Evolutionary conservation across 495 filamentous ascomycete genomes (phyloP).

Genomic region (Tuber indicum): DNA sequence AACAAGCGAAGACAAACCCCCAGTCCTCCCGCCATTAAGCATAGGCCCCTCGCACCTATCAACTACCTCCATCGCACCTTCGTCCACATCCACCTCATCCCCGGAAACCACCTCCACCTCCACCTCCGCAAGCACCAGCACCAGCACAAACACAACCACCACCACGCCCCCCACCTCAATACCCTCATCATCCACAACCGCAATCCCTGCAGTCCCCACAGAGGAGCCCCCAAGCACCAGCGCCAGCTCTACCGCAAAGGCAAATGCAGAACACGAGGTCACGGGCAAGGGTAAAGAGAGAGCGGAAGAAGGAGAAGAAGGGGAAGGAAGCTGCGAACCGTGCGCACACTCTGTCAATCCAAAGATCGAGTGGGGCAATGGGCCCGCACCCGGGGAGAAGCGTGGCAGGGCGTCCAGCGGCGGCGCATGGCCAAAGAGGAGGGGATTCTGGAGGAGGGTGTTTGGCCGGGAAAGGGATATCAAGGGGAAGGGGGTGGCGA

Average conservation of each 20-base stretch:
- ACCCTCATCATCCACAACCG: not conserved
- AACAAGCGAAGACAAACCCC: too few relatives aligned
- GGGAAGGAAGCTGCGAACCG: not conserved
- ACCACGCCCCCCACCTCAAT: not conserved
- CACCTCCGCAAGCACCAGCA: not conserved
- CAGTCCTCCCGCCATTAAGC: not conserved
- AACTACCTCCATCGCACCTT: not conserved
- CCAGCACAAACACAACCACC: not conserved
- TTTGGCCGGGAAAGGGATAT: not conserved
- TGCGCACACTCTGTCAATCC: not conserved
- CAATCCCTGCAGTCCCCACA: not conserved
- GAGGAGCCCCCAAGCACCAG: not conserved
- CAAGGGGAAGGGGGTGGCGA: not conserved
- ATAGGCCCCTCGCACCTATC: not conserved
- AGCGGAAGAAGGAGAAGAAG: not conserved
- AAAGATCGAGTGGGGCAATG: not conserved
- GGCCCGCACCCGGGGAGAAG: not conserved
- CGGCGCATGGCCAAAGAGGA: not conserved
- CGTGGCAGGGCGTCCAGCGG: not conserved
- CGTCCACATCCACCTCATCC: not conserved
- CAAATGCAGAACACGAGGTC: too few relatives aligned
- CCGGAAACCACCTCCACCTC: not conserved
- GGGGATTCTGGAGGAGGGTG: not conserved
- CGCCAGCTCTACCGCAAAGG: too few relatives aligned
- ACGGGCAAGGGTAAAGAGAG: not conserved